These are phyloP conservation scores for Peronospora farinosa DNA, from an alignment of 352 stramenopile species.

Conservation along the genomic window DNA sequence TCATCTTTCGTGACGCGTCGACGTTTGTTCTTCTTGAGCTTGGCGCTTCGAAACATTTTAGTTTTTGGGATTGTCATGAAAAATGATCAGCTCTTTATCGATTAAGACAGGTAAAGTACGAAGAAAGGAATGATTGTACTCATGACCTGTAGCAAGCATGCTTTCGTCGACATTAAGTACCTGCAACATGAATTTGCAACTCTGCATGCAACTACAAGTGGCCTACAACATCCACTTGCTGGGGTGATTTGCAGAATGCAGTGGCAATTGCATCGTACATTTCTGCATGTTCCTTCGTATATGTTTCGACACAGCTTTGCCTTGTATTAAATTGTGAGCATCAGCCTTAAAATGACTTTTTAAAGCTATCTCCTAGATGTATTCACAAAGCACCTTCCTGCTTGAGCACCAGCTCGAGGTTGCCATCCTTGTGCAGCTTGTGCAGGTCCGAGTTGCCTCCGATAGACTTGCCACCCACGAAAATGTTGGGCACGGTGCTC, in stretches of 20 bases:
- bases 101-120: slow-evolving; percentile 2
- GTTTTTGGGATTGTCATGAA: neutral
- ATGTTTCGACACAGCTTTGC: slow-evolving; percentile 1
- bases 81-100: slow-evolving; percentile 4
- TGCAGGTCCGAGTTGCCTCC: slow-evolving; percentile 94
- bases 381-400: slow-evolving; percentile 42
- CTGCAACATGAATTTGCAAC: too few relatives aligned
- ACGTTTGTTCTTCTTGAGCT: slow-evolving; percentile 50
- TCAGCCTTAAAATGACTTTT: neutral
- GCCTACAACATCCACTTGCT: neutral
- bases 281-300: neutral
- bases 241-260: neutral
- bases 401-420: slow-evolving; percentile 87
- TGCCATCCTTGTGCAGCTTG: slow-evolving; percentile 74
- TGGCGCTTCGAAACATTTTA: slow-evolving; percentile 38
- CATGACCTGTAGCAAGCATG: too few relatives aligned
- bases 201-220: too few relatives aligned
- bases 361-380: slow-evolving; percentile 16
- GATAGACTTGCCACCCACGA: slow-evolving; percentile 91
- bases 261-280: too few relatives aligned
- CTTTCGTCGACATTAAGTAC: too few relatives aligned
- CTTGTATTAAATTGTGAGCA: slow-evolving; percentile 7
- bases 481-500: slow-evolving; percentile 95
- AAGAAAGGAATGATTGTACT: too few relatives aligned
- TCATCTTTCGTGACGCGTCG: slow-evolving; percentile 36